Percentiles rank a stretch among this genome's conserved stretches.
Conservation (phyloP, 768 basidiomycete species). For the Pulveroboletus sp. region DNA sequence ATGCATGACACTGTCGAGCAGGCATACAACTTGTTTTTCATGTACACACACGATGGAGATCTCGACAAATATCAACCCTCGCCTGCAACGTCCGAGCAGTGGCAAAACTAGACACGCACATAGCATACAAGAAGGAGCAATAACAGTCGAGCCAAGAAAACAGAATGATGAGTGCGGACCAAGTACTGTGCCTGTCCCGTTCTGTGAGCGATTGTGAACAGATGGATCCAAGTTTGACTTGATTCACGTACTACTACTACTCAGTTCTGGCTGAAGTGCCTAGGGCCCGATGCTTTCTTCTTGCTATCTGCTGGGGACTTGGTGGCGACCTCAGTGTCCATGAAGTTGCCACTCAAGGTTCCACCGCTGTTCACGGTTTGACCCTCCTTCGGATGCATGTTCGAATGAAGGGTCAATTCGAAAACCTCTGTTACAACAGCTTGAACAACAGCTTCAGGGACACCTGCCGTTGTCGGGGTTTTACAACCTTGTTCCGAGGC, state of each 20-base stretch:
- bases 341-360: background rate
- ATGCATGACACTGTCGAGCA: too few relatives aligned
- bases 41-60: too few relatives aligned
- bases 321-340: background rate
- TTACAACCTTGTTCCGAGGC: conserved; percentile 28
- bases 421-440: conserved; percentile 34
- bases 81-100: too few relatives aligned
- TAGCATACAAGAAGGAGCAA: too few relatives aligned
- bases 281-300: background rate
- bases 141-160: too few relatives aligned
- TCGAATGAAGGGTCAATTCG: conserved; percentile 14
- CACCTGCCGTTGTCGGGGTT: conserved; percentile 26
- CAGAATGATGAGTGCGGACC: too few relatives aligned
- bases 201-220: too few relatives aligned
- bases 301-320: background rate
- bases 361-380: conserved; percentile 4
- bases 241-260: background rate
- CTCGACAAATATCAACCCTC: too few relatives aligned
- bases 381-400: conserved; percentile 3
- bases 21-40: too few relatives aligned
- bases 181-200: too few relatives aligned
- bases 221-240: too few relatives aligned
- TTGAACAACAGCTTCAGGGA: conserved; percentile 25
- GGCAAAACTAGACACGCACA: too few relatives aligned
- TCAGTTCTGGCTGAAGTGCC: background rate